Conservation (phyloP, 2,329 filamentous ascomycete species). For the Colletotrichum aenigma region DNA sequence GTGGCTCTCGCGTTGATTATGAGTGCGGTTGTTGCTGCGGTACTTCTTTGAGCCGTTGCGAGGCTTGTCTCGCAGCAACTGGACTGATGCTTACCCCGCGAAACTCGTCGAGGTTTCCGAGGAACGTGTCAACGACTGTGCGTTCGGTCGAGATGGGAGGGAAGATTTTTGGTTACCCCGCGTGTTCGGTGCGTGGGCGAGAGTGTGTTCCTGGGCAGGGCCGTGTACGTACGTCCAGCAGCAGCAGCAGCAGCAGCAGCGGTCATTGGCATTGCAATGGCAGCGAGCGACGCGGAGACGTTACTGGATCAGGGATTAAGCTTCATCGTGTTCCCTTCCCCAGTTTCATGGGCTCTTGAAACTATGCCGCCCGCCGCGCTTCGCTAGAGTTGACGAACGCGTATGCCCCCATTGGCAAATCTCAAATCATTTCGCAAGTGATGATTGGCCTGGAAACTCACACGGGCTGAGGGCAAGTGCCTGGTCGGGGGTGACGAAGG, state of each 20-base stretch:
- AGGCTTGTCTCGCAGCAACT: background rate
- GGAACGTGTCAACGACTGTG: background rate
- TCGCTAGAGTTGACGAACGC: slow-evolving; percentile 3
- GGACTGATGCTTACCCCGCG: background rate
- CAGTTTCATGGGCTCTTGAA: slow-evolving; percentile 8
- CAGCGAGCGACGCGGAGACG: background rate
- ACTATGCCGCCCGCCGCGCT: background rate
- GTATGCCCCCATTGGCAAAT: background rate
- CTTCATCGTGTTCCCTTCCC: background rate
- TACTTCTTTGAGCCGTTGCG: background rate
- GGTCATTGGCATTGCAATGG: background rate
- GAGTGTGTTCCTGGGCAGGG: background rate
- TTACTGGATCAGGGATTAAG: background rate
- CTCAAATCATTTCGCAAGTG: background rate
- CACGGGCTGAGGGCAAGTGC: background rate
- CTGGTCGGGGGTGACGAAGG: background rate
- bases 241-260: background rate
- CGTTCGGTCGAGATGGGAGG: background rate
- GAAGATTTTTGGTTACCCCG: background rate
- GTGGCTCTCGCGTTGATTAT: background rate
- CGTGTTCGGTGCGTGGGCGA: slow-evolving; percentile 4
- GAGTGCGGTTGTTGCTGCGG: background rate
- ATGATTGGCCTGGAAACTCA: background rate
- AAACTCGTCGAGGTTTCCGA: background rate
- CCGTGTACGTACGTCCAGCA: background rate